Evolutionary conservation across 1,284 basidiomycete genomes (phyloP).

Genomic region (Leucocoprinus gongylophorus): DNA sequence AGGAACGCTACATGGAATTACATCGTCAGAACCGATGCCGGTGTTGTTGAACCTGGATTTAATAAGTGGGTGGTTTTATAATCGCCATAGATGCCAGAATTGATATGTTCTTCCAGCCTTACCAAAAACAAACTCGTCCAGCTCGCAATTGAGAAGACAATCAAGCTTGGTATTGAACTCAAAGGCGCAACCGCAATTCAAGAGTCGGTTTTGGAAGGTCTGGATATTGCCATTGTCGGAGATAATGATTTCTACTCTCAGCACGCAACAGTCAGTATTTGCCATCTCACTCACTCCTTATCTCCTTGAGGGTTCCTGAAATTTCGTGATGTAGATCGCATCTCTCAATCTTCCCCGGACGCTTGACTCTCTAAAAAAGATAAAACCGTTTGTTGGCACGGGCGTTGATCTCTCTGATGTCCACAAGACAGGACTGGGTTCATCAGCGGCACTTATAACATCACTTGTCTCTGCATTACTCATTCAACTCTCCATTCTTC

Average conservation of each 20-base stretch:
- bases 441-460: slow-evolving; percentile 94
- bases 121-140: slow-evolving; percentile 88
- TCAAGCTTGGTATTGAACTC: slow-evolving; percentile 59
- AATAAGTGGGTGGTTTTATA: slow-evolving; percentile 33
- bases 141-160: slow-evolving; percentile 73
- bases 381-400: slow-evolving; percentile 73
- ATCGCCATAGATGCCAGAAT: background rate
- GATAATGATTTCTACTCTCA: slow-evolving; percentile 99
- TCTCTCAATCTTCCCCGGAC: slow-evolving; percentile 53
- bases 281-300: background rate
- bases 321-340: slow-evolving; percentile 44
- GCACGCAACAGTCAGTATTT: slow-evolving; percentile 59
- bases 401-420: slow-evolving; percentile 68
- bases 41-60: slow-evolving; percentile 37
- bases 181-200: slow-evolving; percentile 41
- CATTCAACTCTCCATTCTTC: slow-evolving; percentile 66
- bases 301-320: slow-evolving; percentile 12
- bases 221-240: slow-evolving; percentile 80
- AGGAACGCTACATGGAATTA: slow-evolving; percentile 76
- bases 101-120: slow-evolving; percentile 22
- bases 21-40: slow-evolving; percentile 38
- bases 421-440: slow-evolving; percentile 97
- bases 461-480: slow-evolving; percentile 87
- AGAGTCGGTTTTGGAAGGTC: slow-evolving; percentile 41
- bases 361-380: slow-evolving; percentile 51